Percentiles rank a stretch among this genome's conserved stretches.
These are phyloP conservation scores for Rhododendron ovatum DNA, from an alignment of 148 eudicot genomes.

Conservation along the genomic window DNA sequence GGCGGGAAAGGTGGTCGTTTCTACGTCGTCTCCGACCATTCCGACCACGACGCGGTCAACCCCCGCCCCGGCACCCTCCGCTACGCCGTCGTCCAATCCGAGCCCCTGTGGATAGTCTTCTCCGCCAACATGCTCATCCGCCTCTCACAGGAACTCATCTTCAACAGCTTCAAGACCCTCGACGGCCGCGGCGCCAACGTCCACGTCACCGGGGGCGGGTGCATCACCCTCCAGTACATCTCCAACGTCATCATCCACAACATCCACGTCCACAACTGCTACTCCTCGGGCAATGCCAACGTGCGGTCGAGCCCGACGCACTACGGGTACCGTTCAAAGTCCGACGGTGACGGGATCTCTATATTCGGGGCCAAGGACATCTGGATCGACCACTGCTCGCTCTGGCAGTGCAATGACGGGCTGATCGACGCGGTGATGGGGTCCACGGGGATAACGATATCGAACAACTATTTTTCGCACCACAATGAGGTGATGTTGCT, in stretches of 20 bases:
- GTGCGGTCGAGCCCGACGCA: constrained; percentile 27
- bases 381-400: constrained; percentile 33
- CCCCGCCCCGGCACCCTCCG: constrained; percentile 29
- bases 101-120: constrained; percentile 31
- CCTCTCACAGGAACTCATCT: constrained; percentile 25
- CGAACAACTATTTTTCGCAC: constrained; percentile 20
- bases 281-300: constrained; percentile 10
- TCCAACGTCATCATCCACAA: constrained; percentile 30
- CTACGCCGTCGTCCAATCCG: constrained; percentile 23
- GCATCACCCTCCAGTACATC: constrained; percentile 27
- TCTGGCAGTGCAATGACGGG: constrained; percentile 24
- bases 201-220: constrained; percentile 23
- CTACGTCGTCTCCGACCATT: constrained; percentile 67
- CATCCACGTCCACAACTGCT: constrained; percentile 26
- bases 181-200: constrained; percentile 27
- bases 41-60: constrained; percentile 51
- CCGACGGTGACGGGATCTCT: constrained; percentile 14
- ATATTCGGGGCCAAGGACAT: constrained; percentile 20
- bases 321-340: constrained; percentile 14
- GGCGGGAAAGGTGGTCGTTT: constrained; percentile 77
- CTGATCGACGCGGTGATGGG: constrained; percentile 13
- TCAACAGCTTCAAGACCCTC: constrained; percentile 17
- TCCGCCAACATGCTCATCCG: constrained; percentile 21
- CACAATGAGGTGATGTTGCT: constrained; percentile 31
- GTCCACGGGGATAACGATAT: constrained; percentile 23